Conservation (phyloP, 2,329 filamentous ascomycete species). For the Camillea tinctor region DNA sequence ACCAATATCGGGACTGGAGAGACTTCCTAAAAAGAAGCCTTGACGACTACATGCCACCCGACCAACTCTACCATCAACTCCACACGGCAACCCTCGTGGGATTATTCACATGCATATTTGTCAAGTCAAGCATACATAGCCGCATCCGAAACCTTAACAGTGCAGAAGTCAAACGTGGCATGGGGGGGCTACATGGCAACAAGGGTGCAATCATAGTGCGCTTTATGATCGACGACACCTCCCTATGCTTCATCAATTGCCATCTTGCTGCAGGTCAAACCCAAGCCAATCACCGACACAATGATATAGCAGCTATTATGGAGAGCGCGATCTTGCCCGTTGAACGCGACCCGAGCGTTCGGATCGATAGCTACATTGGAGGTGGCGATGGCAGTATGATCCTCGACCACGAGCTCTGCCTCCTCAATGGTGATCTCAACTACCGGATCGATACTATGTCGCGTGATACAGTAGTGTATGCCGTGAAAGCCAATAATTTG, state of each 20-base stretch:
- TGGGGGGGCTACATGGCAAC: constrained; percentile 94
- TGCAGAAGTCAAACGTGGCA: constrained; percentile 89
- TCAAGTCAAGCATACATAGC: constrained; percentile 74
- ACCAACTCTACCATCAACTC: constrained; percentile 78
- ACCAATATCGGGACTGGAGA: constrained; percentile 95
- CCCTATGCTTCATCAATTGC: constrained; percentile 94
- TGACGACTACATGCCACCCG: constrained; percentile 76
- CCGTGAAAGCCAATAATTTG: constrained; percentile 78
- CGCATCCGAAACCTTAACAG: constrained; percentile 76
- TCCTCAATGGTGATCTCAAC: constrained; percentile 94
- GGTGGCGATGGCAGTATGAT: constrained; percentile 97
- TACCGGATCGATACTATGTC: constrained; percentile 98
- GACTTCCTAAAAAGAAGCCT: constrained; percentile 82
- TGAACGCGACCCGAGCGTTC: constrained; percentile 64
- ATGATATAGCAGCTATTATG: constrained; percentile 86
- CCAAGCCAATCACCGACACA: constrained; percentile 86
- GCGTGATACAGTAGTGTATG: constrained; percentile 85
- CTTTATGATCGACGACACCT: constrained; percentile 92
- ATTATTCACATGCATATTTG: constrained; percentile 93
- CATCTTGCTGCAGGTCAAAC: constrained; percentile 93
- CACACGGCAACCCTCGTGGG: constrained; percentile 90
- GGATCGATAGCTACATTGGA: constrained; percentile 78
- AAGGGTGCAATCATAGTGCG: constrained; percentile 91
- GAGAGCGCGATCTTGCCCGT: constrained; percentile 73
- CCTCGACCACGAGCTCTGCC: constrained; percentile 94